phyloP scores from a whole-genome alignment of 2,329 filamentous ascomycete genomes.

The Pseudopyrenochaeta lycopersici region DNA sequence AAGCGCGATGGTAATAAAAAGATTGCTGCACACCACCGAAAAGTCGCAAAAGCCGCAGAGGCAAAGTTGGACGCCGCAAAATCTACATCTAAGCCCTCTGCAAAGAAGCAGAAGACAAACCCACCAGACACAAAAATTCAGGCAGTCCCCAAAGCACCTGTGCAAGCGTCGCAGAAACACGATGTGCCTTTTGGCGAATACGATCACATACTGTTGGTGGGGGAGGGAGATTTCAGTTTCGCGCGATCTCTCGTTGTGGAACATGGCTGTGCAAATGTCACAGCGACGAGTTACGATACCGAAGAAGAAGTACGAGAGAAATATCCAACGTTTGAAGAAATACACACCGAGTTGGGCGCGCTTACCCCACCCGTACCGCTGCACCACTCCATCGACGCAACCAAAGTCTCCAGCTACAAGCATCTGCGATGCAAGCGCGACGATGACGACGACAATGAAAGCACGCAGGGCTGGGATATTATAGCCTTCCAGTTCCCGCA shows the following conservation, averaged over 20 bases:
- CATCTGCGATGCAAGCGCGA: slow-evolving; percentile 28
- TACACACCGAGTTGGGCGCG: slow-evolving; percentile 24
- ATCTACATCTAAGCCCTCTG: background rate
- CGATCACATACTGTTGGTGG: slow-evolving; percentile 77
- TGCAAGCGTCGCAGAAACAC: slow-evolving; percentile 52
- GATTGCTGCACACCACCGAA: slow-evolving; percentile 34
- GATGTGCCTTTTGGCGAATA: slow-evolving; percentile 73
- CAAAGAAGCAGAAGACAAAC: slow-evolving; percentile 24
- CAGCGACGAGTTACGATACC: slow-evolving; percentile 74
- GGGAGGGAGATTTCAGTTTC: slow-evolving; percentile 84
- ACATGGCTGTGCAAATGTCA: slow-evolving; percentile 72
- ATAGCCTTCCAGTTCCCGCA: slow-evolving; percentile 98
- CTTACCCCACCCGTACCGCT: slow-evolving; percentile 47
- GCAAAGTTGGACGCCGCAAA: background rate
- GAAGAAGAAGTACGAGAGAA: slow-evolving; percentile 62
- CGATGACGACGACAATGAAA: slow-evolving; percentile 25
- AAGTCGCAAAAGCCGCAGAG: slow-evolving; percentile 29
- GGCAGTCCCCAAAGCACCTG: slow-evolving; percentile 13
- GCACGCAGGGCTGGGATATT: slow-evolving; percentile 68
- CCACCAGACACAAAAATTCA: slow-evolving; percentile 8
- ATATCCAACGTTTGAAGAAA: slow-evolving; percentile 59
- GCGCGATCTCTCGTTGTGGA: slow-evolving; percentile 71
- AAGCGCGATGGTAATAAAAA: slow-evolving; percentile 45
- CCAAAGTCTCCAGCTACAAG: slow-evolving; percentile 55
- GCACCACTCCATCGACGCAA: slow-evolving; percentile 72